Evolutionary conservation across 148 eudicot species (phyloP), one percentile per base, ranked within the genome.

Genomic region (Arctostaphylos glauca): DNA sequence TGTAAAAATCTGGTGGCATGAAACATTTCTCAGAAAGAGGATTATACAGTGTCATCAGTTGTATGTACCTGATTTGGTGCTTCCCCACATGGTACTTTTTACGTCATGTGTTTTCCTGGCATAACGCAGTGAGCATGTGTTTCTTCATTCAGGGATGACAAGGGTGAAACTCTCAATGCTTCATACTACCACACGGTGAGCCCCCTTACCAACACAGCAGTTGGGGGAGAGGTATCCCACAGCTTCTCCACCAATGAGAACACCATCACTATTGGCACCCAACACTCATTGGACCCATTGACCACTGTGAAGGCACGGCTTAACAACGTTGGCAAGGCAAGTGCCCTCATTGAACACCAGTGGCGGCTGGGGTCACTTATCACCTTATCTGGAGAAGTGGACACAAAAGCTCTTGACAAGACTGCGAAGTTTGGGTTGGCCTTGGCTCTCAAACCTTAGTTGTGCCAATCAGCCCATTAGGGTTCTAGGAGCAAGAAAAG

Each of bases 351-450:
- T 81, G 94, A 93, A 87, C 94, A 93, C 5, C 94, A 92, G 88
- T 91, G 94, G 89, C 90, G 91, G 21, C 97, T 97, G 1, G 93
- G 85, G 86, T 93, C 98, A 15, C 83, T 89, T 25, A 71, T 95
- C 83, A 92, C 96, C 79, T 81, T 95, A 68, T 91, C 95, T 52
- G 90, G 92, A n/a, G 98, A 95, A 68, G 89, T 93, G n/a, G 97
- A 95, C 86, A 89, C 94, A 81, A 90, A 87, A 79, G 88, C 93
- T 6, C 50, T 93, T 15, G 96, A 95, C 71, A 92, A 92, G 80
- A 86, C 91, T 41, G 93, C 98, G 16, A 95, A 92, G 93, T 77
- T 91, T 78, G 97, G 98, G 55, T 49, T 95, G 80, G 92, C 94
- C 16, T 84, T 95, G 89, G 94, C 94, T 50, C 88, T 95, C 82